phyloP scores from a whole-genome alignment of 768 basidiomycete genomes.

The Rhodocollybia butyracea region DNA sequence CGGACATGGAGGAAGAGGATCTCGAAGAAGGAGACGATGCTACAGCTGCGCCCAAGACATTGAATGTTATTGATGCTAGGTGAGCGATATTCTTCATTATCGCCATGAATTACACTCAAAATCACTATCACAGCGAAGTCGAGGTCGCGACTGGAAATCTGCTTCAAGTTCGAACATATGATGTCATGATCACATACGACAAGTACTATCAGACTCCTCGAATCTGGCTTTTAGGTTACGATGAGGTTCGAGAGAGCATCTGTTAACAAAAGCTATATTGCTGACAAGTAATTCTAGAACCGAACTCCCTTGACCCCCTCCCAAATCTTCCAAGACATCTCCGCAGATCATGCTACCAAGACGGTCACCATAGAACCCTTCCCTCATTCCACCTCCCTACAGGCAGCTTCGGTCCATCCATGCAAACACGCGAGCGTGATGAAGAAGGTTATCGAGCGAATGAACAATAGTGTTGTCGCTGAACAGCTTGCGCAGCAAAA shows the following conservation, averaged over 20 bases:
- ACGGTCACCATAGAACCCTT: conserved; percentile 98
- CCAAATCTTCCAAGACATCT: conserved; percentile 97
- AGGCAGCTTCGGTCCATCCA: conserved; percentile 93
- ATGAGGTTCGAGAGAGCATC: conserved; percentile 59
- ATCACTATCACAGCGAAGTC: conserved; percentile 39
- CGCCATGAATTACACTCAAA: conserved; percentile 7
- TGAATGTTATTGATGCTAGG: conserved; percentile 47
- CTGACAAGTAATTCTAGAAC: no score
- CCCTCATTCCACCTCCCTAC: conserved; percentile 85
- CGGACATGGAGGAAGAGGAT: conserved; percentile 97
- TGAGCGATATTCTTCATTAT: conserved; percentile 23
- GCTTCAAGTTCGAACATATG: conserved; percentile 95
- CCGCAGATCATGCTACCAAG: conserved; percentile 95
- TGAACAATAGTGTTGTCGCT: conserved; percentile 86
- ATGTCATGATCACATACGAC: conserved; percentile 99
- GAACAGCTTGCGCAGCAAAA: conserved; percentile 74
- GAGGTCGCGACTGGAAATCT: conserved; percentile 78
- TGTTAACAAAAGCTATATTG: no score
- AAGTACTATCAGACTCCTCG: conserved; percentile 99
- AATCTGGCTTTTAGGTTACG: conserved; percentile 96
- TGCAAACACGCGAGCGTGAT: conserved; percentile 99
- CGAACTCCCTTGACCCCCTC: conserved; percentile 82
- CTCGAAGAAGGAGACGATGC: conserved; percentile 89
- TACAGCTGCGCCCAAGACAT: conserved; percentile 57
- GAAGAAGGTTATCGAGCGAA: conserved; percentile 99